Evolutionary conservation across 2,329 filamentous ascomycete species (phyloP).

Genomic region (Aspergillus pseudoviridinutans): DNA sequence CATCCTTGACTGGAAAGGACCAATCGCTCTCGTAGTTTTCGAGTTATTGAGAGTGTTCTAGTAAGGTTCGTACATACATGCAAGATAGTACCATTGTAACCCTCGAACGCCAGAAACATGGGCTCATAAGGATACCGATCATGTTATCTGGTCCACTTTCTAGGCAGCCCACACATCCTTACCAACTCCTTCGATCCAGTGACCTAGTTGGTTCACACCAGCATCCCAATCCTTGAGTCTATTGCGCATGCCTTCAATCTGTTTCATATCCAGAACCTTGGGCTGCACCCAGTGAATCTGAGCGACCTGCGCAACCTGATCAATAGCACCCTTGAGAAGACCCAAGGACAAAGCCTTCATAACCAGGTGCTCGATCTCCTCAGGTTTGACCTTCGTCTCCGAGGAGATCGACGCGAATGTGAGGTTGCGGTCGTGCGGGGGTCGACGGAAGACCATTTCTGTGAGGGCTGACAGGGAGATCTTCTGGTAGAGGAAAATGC

Average conservation of each 20-base stretch:
- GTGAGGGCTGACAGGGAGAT: conserved; percentile 95
- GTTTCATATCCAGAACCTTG: conserved; percentile 91
- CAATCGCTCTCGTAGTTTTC: conserved; percentile 5
- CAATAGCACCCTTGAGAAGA: conserved; percentile 84
- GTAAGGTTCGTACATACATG: conserved; percentile 16
- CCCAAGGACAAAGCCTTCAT: conserved; percentile 99
- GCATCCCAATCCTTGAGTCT: conserved; percentile 91
- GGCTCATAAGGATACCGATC: not conserved
- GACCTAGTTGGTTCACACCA: conserved; percentile 91
- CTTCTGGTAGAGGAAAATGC: conserved; percentile 87
- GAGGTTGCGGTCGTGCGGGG: conserved; percentile 93
- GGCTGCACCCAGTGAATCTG: conserved; percentile 99
- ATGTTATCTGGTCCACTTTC: conserved; percentile 9
- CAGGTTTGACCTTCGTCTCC: conserved; percentile 85
- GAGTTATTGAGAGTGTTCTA: conserved; percentile 9
- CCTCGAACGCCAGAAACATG: not conserved
- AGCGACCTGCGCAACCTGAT: conserved; percentile 91
- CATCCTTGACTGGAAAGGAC: not conserved
- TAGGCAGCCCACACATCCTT: conserved; percentile 94
- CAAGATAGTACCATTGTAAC: conserved; percentile 1
- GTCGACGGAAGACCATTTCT: conserved; percentile 91
- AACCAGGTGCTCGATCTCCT: conserved; percentile 95
- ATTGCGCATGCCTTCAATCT: conserved; percentile 88
- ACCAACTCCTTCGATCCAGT: conserved; percentile 92
- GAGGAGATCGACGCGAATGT: conserved; percentile 81